These are phyloP conservation scores for Quercus agrifolia DNA, from an alignment of 306 rosid genomes.

Conservation along the genomic window DNA sequence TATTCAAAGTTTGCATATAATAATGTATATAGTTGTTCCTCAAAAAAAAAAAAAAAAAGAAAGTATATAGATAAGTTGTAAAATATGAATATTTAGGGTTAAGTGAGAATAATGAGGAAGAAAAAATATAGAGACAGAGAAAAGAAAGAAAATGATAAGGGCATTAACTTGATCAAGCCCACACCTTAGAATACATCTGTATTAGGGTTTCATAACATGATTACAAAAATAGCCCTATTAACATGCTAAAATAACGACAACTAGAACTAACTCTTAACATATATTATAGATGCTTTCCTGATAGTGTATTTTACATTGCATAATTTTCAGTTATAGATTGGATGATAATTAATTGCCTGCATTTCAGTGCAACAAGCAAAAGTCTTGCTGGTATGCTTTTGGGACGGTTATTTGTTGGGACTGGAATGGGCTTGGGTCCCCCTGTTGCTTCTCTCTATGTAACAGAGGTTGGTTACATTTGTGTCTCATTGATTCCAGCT, in stretches of 20 bases:
- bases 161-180: too few species aligned
- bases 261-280: too few species aligned
- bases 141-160: too few species aligned
- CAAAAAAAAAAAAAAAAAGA: too few species aligned
- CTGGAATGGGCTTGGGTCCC: slow-evolving; percentile 94
- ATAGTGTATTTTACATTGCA: background rate
- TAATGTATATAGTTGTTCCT: background rate
- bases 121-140: too few species aligned
- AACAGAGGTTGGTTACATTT: slow-evolving; percentile 61
- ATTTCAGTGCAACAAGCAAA: slow-evolving; percentile 82
- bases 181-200: too few species aligned
- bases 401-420: slow-evolving; percentile 90
- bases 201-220: too few species aligned
- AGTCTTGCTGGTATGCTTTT: slow-evolving; percentile 91
- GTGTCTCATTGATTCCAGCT: slow-evolving; percentile 10
- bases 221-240: too few species aligned
- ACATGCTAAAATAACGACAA: too few species aligned
- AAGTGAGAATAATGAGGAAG: too few species aligned
- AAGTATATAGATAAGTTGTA: too few species aligned
- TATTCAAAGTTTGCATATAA: background rate
- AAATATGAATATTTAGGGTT: too few species aligned
- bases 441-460: slow-evolving; percentile 82
- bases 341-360: background rate
- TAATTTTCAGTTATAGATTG: background rate
- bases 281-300: background rate